Evolutionary conservation across 495 filamentous ascomycete genomes (phyloP).

Genomic region (Parachaetomium inaequale): DNA sequence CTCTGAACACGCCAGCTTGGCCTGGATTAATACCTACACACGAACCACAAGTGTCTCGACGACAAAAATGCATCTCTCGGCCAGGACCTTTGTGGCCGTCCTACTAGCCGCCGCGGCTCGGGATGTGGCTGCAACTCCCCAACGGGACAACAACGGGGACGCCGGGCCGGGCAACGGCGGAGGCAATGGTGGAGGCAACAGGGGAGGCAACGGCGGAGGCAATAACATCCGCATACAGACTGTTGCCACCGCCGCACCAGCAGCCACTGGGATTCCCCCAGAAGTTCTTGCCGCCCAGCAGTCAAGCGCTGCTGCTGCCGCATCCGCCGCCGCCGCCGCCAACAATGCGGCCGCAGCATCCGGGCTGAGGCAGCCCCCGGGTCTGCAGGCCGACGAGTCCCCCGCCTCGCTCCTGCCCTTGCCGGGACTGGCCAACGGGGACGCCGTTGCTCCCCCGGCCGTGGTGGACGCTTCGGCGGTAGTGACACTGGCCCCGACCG

Average conservation of each 20-base stretch:
- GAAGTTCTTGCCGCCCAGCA: conserved; percentile 17
- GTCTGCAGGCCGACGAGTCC: conserved; percentile 16
- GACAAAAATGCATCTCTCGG: conserved; percentile 29
- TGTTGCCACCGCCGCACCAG: neutral
- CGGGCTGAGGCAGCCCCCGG: conserved; percentile 24
- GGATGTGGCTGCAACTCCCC: conserved; percentile 21
- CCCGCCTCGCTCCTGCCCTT: conserved; percentile 21
- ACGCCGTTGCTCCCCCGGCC: conserved; percentile 2
- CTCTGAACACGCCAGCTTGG: conserved; percentile 19
- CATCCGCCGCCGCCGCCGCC: conserved; percentile 18
- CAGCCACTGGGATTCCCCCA: conserved; percentile 10
- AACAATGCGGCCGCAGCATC: conserved; percentile 13
- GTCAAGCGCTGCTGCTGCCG: conserved; percentile 19
- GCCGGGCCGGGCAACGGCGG: neutral
- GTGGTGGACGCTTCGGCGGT: conserved; percentile 1
- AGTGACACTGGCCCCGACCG: neutral
- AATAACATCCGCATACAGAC: conserved; percentile 7
- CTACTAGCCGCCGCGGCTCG: conserved; percentile 28
- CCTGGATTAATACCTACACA: conserved; percentile 13
- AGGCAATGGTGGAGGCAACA: neutral
- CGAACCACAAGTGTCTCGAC: conserved; percentile 13
- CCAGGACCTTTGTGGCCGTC: conserved; percentile 22
- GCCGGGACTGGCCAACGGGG: conserved; percentile 19
- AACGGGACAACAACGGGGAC: conserved; percentile 2
- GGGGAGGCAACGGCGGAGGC: neutral